phyloP scores from a whole-genome alignment of 2,329 filamentous ascomycete species.

The Chaetothyriales sp. region DNA sequence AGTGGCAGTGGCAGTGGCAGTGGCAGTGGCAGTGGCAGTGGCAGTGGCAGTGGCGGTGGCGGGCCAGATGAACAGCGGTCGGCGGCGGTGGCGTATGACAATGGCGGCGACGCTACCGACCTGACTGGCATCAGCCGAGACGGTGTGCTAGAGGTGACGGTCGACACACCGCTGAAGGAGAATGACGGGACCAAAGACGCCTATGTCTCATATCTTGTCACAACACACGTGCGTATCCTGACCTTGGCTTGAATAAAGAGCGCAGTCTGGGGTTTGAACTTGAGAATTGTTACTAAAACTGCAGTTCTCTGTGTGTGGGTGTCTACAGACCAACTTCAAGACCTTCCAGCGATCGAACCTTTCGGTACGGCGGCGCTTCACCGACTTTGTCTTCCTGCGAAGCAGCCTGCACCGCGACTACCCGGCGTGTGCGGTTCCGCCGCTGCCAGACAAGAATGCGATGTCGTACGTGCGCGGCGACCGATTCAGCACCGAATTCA shows the following conservation, averaged over 20 bases:
- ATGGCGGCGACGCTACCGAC: conserved; percentile 40
- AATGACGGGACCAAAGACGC: conserved; percentile 93
- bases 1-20: too few relatives aligned
- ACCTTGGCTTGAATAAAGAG: neutral
- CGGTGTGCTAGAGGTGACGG: conserved; percentile 69
- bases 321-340: conserved; percentile 68
- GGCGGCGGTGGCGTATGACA: conserved; percentile 17
- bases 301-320: conserved; percentile 2
- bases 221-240: conserved; percentile 64
- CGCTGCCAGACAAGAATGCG: conserved; percentile 93
- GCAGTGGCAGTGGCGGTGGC: too few relatives aligned
- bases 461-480: conserved; percentile 98
- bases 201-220: conserved; percentile 90
- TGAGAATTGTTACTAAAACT: neutral
- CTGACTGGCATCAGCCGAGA: conserved; percentile 49
- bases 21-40: too few relatives aligned
- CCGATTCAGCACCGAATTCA: conserved; percentile 88
- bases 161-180: conserved; percentile 77
- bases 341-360: conserved; percentile 75
- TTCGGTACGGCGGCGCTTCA: conserved; percentile 76
- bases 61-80: conserved; percentile 32
- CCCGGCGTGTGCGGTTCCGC: conserved; percentile 80
- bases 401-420: conserved; percentile 79
- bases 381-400: conserved; percentile 93
- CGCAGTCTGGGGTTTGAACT: neutral